phyloP scores from a whole-genome alignment of 345 rosid species.

The Salix brachista region DNA sequence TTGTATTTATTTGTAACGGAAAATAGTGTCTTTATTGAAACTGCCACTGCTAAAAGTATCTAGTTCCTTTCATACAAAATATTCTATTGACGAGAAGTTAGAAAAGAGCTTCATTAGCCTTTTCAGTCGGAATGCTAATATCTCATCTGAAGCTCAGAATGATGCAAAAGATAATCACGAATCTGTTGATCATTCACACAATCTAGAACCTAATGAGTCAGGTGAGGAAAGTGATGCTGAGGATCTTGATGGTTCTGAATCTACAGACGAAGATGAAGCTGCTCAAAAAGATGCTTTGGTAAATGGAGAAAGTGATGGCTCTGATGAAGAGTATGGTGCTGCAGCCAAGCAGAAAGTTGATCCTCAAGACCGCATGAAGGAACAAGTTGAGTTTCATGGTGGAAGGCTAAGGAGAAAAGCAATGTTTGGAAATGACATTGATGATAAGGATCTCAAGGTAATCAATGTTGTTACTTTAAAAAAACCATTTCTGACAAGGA shows the following conservation, averaged over 20 bases:
- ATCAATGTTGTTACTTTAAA: conserved; percentile 3
- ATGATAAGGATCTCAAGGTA: conserved; percentile 41
- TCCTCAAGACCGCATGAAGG: conserved; percentile 25
- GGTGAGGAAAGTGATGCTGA: conserved; percentile 33
- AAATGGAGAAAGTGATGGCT: conserved; percentile 17
- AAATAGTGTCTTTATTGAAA: neutral
- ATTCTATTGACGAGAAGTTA: conserved; percentile 80
- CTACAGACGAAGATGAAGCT: conserved; percentile 38
- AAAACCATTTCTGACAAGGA: neutral
- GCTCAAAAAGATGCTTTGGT: conserved; percentile 13
- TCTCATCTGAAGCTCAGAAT: conserved; percentile 35
- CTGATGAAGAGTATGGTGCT: conserved; percentile 31
- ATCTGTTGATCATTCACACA: conserved; percentile 22
- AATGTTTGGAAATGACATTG: conserved; percentile 42
- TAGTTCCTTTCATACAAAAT: conserved; percentile 39
- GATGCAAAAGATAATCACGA: conserved; percentile 30
- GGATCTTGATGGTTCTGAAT: conserved; percentile 40
- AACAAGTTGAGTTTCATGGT: conserved; percentile 55
- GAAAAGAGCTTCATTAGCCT: conserved; percentile 64
- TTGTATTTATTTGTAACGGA: neutral
- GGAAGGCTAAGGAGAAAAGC: conserved; percentile 86
- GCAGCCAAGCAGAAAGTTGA: conserved; percentile 18
- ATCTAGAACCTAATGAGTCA: conserved; percentile 29
- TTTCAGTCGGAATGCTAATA: conserved; percentile 47
- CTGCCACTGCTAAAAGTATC: neutral